phyloP scores from a whole-genome alignment of 139 green algal genomes.

The Desmodesmus armatus region DNA sequence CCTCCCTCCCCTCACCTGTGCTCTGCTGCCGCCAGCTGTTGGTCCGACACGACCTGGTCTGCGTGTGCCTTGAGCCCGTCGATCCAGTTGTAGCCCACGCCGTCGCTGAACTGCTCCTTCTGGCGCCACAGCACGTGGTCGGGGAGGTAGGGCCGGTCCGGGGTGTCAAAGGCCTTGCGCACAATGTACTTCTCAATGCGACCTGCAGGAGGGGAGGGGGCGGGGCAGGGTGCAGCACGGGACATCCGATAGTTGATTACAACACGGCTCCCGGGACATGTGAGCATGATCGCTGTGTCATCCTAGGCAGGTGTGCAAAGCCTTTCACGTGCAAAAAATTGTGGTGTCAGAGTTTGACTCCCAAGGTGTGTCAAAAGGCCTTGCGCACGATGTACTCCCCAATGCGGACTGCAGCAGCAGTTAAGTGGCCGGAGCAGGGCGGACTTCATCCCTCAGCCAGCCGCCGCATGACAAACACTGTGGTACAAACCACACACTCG shows the following conservation, averaged over 20 bases:
- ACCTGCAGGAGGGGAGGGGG: conserved; percentile 46
- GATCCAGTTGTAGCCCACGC: conserved; percentile 79
- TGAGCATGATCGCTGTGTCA: no score
- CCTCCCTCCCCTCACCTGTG: conserved; percentile 25
- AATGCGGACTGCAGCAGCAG: conserved; percentile 70
- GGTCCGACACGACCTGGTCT: conserved; percentile 58
- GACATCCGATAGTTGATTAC: no score
- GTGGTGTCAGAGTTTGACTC: conserved; percentile 86
- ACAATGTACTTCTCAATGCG: conserved; percentile 98
- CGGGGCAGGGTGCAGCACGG: no score
- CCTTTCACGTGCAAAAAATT: conserved; percentile 98
- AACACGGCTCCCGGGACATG: no score
- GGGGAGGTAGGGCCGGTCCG: conserved; percentile 91
- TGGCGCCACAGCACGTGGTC: conserved; percentile 91
- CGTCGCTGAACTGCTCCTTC: conserved; percentile 99
- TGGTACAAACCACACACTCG: no score
- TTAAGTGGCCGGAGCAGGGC: no score
- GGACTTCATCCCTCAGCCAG: no score
- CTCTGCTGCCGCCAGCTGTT: conserved; percentile 50
- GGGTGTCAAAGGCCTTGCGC: conserved; percentile 96
- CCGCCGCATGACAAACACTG: no score
- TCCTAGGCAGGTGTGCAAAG: no score
- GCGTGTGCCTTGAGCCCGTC: conserved; percentile 68
- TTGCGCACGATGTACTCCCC: conserved; percentile 99
- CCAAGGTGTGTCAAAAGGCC: conserved; percentile 93